phyloP scores from a whole-genome alignment of 2,329 filamentous ascomycete species.

The Cyphellophora europaea region DNA sequence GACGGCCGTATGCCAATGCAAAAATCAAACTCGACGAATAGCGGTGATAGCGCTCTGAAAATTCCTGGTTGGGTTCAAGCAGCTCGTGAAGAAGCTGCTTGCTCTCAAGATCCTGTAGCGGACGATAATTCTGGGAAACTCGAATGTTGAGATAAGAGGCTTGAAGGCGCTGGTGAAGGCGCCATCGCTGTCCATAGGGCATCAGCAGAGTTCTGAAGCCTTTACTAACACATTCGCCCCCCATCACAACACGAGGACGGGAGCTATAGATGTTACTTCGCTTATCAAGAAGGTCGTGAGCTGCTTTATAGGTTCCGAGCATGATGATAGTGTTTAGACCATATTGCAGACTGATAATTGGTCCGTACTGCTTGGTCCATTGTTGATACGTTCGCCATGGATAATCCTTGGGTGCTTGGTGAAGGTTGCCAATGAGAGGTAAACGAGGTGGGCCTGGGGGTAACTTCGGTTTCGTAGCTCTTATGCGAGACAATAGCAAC shows the following conservation, averaged over 20 bases:
- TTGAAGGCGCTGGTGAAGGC: constrained; percentile 31
- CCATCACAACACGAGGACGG: constrained; percentile 19
- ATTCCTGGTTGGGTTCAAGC: constrained; percentile 28
- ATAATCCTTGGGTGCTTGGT: no score
- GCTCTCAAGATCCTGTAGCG: constrained; percentile 40
- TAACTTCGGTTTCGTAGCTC: no score
- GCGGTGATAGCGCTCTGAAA: constrained; percentile 36
- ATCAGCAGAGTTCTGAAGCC: constrained; percentile 37
- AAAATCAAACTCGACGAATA: constrained; percentile 42
- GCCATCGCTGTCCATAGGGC: constrained; percentile 40
- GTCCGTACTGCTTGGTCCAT: constrained; percentile 27
- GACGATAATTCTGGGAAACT: constrained; percentile 34
- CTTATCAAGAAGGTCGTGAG: constrained; percentile 29
- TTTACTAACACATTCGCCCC: constrained; percentile 20
- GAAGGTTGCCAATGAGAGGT: no score
- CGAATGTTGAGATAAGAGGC: constrained; percentile 35
- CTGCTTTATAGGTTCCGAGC: constrained; percentile 23
- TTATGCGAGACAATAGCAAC: no score
- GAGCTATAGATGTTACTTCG: constrained; percentile 29
- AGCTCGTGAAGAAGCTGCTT: constrained; percentile 33
- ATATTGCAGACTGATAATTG: constrained; percentile 24
- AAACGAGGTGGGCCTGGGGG: no score
- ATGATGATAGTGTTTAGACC: constrained; percentile 25
- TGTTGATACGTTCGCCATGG: no score
- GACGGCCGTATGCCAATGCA: constrained; percentile 41